phyloP scores from a whole-genome alignment of 495 filamentous ascomycete species.

The Podospora anserina region DNA sequence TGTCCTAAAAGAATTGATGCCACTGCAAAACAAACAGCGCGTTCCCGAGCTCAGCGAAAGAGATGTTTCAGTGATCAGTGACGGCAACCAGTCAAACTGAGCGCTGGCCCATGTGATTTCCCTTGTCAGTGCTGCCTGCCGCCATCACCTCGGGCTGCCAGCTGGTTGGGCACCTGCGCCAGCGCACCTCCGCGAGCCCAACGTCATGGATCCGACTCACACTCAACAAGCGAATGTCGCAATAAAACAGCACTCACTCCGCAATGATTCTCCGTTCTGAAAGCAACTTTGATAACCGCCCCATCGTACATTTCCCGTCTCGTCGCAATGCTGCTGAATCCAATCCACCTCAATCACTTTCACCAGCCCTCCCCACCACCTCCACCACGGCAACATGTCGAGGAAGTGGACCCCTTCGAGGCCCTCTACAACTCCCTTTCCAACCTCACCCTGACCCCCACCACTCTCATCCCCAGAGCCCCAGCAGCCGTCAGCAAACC shows the following conservation, averaged over 20 bases:
- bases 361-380: constrained; percentile 2
- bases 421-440: constrained; percentile 19
- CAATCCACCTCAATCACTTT: background rate
- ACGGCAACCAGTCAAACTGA: background rate
- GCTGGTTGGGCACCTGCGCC: background rate
- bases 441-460: constrained; percentile 15
- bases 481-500: background rate
- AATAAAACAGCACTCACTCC: background rate
- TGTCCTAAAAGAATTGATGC: background rate
- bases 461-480: background rate
- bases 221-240: background rate
- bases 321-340: constrained; percentile 10
- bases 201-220: background rate
- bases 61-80: background rate
- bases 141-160: background rate
- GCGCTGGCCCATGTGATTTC: background rate
- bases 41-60: background rate
- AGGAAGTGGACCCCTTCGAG: constrained; percentile 20
- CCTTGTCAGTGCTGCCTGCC: background rate
- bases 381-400: background rate
- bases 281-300: background rate
- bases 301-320: background rate
- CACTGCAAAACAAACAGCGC: background rate
- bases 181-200: background rate
- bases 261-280: background rate